These are phyloP conservation scores for Diaporthe australafricana DNA, from an alignment of 2,329 filamentous ascomycete genomes.

Conservation along the genomic window DNA sequence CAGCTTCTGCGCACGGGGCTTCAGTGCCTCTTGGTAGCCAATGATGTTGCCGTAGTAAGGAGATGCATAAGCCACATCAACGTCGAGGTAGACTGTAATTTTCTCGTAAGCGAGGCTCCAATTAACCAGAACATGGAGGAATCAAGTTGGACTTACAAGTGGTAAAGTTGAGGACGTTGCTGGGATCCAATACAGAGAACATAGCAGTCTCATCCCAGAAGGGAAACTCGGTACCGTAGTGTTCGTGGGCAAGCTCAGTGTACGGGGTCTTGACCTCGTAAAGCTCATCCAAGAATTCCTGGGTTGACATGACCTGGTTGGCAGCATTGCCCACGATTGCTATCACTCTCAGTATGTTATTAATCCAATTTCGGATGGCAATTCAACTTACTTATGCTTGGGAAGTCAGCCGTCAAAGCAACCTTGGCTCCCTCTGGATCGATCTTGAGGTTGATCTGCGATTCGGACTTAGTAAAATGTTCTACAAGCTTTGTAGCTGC, in stretches of 20 bases:
- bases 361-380: neutral
- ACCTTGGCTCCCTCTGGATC: slow-evolving; percentile 63
- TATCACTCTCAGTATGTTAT: neutral
- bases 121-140: neutral
- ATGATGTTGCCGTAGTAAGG: slow-evolving; percentile 42
- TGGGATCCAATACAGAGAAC: slow-evolving; percentile 38
- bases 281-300: slow-evolving; percentile 45
- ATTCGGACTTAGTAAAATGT: neutral
- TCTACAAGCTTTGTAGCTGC: slow-evolving; percentile 29
- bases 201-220: slow-evolving; percentile 43
- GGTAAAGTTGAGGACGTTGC: slow-evolving; percentile 40
- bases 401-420: slow-evolving; percentile 58
- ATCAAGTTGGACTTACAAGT: slow-evolving; percentile 36
- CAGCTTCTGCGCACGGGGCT: slow-evolving; percentile 37
- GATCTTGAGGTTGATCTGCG: slow-evolving; percentile 61
- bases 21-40: slow-evolving; percentile 39
- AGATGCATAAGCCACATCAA: slow-evolving; percentile 40
- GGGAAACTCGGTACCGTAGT: slow-evolving; percentile 38
- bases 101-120: neutral
- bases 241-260: slow-evolving; percentile 36
- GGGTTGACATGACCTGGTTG: slow-evolving; percentile 56
- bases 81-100: slow-evolving; percentile 40
- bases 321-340: slow-evolving; percentile 54
- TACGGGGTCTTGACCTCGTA: slow-evolving; percentile 39
- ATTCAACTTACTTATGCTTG: slow-evolving; percentile 51